Evolutionary conservation across 345 rosid genomes (phyloP).

Genomic region (Streptanthus diversifolius): DNA sequence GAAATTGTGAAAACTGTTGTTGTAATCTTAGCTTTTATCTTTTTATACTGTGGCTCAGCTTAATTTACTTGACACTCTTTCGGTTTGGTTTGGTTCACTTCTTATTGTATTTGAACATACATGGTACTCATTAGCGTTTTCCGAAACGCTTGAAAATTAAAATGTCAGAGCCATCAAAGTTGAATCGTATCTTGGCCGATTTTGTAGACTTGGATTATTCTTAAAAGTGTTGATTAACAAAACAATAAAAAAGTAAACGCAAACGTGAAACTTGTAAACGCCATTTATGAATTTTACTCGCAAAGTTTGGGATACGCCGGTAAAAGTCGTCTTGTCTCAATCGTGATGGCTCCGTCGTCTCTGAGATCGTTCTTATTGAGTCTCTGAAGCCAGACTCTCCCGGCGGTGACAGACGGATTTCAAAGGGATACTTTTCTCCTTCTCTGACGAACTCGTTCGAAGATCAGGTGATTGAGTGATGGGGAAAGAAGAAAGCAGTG

Average conservation of each 20-base stretch:
- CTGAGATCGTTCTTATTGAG: background rate
- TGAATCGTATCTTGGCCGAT: background rate
- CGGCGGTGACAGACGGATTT: background rate
- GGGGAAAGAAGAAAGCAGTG: conserved; percentile 19
- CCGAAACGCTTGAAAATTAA: background rate
- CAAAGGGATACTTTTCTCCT: background rate
- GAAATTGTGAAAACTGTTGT: conserved; percentile 20
- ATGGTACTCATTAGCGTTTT: background rate
- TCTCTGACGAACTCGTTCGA: background rate
- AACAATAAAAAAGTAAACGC: background rate
- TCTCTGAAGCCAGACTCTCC: conserved; percentile 6
- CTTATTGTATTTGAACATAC: background rate
- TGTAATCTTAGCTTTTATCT: conserved; percentile 18
- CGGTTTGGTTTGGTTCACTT: background rate
- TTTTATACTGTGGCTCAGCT: too few relatives aligned
- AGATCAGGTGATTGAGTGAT: conserved; percentile 4
- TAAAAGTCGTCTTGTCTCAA: background rate
- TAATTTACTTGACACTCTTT: background rate
- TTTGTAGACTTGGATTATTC: background rate
- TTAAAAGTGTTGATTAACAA: too few relatives aligned
- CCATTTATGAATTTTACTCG: background rate
- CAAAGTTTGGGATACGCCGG: background rate
- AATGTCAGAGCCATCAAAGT: background rate
- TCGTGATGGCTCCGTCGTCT: conserved; percentile 11
- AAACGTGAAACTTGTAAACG: conserved; percentile 6